phyloP scores from a whole-genome alignment of 176 grass and related monocot genomes.

The Chrysopogon serrulatus region DNA sequence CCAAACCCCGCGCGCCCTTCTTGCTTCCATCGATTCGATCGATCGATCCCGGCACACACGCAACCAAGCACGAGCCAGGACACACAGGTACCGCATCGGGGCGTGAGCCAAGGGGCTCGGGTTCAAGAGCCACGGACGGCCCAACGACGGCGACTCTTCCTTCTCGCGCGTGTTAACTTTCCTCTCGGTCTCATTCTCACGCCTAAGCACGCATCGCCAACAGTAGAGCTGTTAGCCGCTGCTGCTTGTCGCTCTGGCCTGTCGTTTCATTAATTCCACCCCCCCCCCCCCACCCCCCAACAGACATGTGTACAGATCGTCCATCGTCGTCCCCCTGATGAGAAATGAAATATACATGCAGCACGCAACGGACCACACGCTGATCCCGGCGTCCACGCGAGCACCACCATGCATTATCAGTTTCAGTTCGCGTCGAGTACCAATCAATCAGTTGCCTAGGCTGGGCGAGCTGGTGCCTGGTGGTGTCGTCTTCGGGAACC shows the following conservation, averaged over 20 bases:
- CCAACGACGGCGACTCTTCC: not conserved
- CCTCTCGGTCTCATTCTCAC: no score
- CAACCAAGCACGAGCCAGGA: constrained; percentile 20
- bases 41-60: not conserved
- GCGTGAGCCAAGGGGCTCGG: constrained; percentile 49
- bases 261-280: no score
- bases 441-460: not conserved
- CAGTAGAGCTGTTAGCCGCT: not conserved
- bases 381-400: not conserved
- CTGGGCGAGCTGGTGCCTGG: no score
- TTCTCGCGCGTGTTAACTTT: no score
- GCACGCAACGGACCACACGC: not conserved
- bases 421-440: not conserved
- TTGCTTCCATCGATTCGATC: no score
- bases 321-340: no score
- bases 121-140: constrained; percentile 55
- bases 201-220: not conserved
- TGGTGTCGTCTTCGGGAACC: not conserved
- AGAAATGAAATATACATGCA: no score
- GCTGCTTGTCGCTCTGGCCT: not conserved
- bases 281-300: no score
- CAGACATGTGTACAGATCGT: no score
- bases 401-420: not conserved
- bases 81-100: constrained; percentile 33
- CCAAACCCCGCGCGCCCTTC: constrained; percentile 32